These are phyloP conservation scores for Candida tallmaniae DNA, from an alignment of 805 yeast genomes.

Conservation along the genomic window DNA sequence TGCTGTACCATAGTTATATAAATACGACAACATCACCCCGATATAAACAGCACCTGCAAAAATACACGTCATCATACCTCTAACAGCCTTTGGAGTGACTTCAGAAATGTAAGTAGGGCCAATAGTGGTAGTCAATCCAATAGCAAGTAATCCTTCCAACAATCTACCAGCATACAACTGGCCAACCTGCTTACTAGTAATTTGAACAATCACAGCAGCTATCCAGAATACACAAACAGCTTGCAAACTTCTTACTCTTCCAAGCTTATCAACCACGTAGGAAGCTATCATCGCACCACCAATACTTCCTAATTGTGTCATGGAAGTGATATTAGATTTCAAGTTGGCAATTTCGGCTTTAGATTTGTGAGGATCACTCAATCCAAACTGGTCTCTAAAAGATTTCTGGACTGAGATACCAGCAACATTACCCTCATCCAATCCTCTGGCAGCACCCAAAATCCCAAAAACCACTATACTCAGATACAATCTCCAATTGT, in stretches of 20 bases:
- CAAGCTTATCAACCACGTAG: conserved; percentile 44
- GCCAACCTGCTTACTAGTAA: conserved; percentile 41
- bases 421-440: conserved; percentile 49
- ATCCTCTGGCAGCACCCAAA: conserved; percentile 52
- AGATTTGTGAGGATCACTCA: conserved; percentile 32
- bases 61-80: conserved; percentile 47
- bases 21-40: conserved; percentile 46
- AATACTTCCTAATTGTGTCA: conserved; percentile 53
- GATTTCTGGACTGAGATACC: conserved; percentile 41
- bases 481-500: conserved; percentile 39
- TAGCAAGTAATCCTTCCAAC: conserved; percentile 44
- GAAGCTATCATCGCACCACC: conserved; percentile 49
- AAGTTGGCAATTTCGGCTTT: conserved; percentile 34
- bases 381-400: conserved; percentile 39
- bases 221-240: conserved; percentile 39
- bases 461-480: conserved; percentile 47
- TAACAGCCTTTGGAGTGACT: conserved; percentile 45
- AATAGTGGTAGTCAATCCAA: conserved; percentile 50
- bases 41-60: conserved; percentile 56
- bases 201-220: conserved; percentile 42
- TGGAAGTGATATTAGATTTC: conserved; percentile 48
- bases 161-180: conserved; percentile 52
- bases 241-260: conserved; percentile 47
- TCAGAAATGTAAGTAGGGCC: conserved; percentile 53
- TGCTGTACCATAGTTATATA: conserved; percentile 30